phyloP scores from a whole-genome alignment of 345 rosid species.

The Eucalyptus regnans region DNA sequence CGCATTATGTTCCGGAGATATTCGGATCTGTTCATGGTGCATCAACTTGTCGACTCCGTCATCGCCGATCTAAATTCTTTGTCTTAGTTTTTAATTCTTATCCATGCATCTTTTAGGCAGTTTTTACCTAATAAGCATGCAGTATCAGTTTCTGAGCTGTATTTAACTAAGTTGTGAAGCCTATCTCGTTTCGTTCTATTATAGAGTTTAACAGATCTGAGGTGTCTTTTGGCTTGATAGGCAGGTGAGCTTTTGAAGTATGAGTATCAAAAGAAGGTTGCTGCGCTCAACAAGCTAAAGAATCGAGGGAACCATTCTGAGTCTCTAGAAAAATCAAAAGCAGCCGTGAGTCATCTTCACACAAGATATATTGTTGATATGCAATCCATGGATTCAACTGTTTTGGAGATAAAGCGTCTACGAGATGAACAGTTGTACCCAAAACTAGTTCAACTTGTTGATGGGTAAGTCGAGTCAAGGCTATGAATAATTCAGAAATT shows the following conservation, averaged over 20 bases:
- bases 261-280: conserved; percentile 82
- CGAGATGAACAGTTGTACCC: conserved; percentile 84
- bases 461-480: conserved; percentile 48
- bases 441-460: conserved; percentile 73
- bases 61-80: not conserved
- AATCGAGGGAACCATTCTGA: conserved; percentile 60
- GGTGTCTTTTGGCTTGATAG: conserved; percentile 22
- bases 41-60: not conserved
- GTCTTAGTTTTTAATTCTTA: not conserved
- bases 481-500: not conserved
- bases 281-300: conserved; percentile 58
- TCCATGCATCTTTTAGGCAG: not conserved
- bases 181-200: not conserved
- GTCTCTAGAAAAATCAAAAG: conserved; percentile 79
- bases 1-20: not conserved
- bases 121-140: not conserved
- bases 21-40: not conserved
- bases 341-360: conserved; percentile 84
- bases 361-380: conserved; percentile 96
- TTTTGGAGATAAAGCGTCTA: conserved; percentile 78
- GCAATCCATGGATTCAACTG: conserved; percentile 99
- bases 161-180: not conserved
- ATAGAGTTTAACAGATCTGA: not conserved
- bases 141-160: not conserved
- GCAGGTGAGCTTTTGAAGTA: conserved; percentile 87